These are phyloP conservation scores for Cryptococcus floricola DNA, from an alignment of 1,284 basidiomycete genomes.

Conservation along the genomic window DNA sequence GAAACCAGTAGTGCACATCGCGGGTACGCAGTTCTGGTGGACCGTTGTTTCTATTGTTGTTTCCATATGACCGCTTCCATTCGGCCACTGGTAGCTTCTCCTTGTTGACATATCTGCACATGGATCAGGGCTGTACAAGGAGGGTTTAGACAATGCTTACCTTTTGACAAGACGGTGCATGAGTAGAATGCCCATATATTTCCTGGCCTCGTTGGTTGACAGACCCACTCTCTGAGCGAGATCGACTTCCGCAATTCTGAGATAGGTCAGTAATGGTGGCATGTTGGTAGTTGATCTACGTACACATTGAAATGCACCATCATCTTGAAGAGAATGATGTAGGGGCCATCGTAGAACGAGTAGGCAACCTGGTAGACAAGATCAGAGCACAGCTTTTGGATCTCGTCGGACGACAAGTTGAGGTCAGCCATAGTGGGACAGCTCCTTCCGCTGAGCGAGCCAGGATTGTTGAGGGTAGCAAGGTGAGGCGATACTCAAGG, in stretches of 20 bases:
- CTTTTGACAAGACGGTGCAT: slow-evolving; percentile 79
- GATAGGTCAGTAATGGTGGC: not conserved
- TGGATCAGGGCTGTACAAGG: not conserved
- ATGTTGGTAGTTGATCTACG: not conserved
- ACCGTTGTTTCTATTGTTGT: not conserved
- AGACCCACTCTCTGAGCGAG: slow-evolving; percentile 81
- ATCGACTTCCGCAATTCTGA: slow-evolving; percentile 52
- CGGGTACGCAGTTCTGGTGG: slow-evolving; percentile 51
- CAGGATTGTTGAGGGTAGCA: too few species aligned
- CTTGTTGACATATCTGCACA: slow-evolving; percentile 43
- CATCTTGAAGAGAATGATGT: slow-evolving; percentile 87
- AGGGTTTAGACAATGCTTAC: slow-evolving; percentile 52
- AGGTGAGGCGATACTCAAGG: too few species aligned
- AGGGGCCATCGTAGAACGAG: slow-evolving; percentile 90
- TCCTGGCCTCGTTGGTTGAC: slow-evolving; percentile 88
- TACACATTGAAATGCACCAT: slow-evolving; percentile 87
- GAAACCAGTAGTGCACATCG: slow-evolving; percentile 80
- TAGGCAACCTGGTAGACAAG: slow-evolving; percentile 90
- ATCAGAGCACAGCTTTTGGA: slow-evolving; percentile 31
- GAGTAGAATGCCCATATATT: slow-evolving; percentile 79
- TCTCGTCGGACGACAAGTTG: slow-evolving; percentile 30
- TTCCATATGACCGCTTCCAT: slow-evolving; percentile 9
- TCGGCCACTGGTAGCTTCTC: slow-evolving; percentile 36
- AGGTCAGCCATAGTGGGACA: not conserved
- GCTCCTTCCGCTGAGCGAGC: too few species aligned